Evolutionary conservation across 2,329 filamentous ascomycete genomes (phyloP).

Genomic region (Cercospora sojina): DNA sequence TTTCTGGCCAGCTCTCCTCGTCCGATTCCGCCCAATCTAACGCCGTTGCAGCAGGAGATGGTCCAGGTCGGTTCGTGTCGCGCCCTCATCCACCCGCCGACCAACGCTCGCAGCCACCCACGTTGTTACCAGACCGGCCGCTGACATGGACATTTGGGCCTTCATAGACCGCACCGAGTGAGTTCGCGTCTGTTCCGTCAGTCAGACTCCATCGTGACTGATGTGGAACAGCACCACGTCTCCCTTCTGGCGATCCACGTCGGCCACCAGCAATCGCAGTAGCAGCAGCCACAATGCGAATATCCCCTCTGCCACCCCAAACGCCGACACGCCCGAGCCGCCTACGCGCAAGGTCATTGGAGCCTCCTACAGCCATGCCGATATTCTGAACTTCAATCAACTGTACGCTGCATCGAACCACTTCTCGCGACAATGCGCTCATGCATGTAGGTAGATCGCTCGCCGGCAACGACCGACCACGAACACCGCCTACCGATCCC

Average conservation of each 20-base stretch:
- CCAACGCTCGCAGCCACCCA: not conserved
- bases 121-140: constrained; percentile 22
- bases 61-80: constrained; percentile 90
- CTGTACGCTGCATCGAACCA: constrained; percentile 55
- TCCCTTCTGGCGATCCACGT: constrained; percentile 76
- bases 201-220: not conserved
- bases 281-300: constrained; percentile 41
- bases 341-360: constrained; percentile 73
- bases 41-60: constrained; percentile 72
- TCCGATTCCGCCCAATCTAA: not conserved
- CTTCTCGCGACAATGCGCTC: constrained; percentile 2
- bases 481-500: constrained; percentile 68
- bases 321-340: constrained; percentile 54
- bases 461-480: constrained; percentile 58
- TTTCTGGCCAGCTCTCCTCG: not conserved
- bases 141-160: constrained; percentile 42
- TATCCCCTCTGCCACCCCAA: constrained; percentile 39
- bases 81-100: constrained; percentile 4
- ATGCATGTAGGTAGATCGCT: constrained; percentile 27
- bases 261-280: constrained; percentile 45
- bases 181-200: not conserved
- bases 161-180: constrained; percentile 41
- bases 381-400: constrained; percentile 84
- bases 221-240: constrained; percentile 65
- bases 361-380: constrained; percentile 92